Conservation (phyloP, 139 green algal species). For the Penium margaritaceum region DNA sequence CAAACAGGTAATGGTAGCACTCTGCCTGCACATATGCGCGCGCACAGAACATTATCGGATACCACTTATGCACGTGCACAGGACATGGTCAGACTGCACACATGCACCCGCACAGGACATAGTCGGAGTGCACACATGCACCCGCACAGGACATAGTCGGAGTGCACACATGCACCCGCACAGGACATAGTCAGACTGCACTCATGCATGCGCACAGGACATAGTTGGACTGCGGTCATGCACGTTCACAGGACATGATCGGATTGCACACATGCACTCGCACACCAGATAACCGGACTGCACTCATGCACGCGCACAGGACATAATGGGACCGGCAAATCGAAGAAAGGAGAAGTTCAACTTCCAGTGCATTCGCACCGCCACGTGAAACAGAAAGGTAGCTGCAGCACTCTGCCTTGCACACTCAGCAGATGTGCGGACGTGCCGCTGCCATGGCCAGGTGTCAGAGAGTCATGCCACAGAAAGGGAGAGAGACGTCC, state of each 20-base stretch:
- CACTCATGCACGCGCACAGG: too few species aligned
- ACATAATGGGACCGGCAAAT: neutral
- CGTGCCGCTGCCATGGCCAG: too few species aligned
- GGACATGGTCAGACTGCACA: neutral
- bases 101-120: neutral
- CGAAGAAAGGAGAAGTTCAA: too few species aligned
- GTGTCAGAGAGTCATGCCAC: too few species aligned
- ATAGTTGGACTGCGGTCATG: neutral
- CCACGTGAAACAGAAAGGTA: too few species aligned
- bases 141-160: neutral
- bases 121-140: neutral
- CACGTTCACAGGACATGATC: neutral
- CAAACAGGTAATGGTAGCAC: conserved; percentile 95
- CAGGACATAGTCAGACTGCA: neutral
- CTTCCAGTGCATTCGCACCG: too few species aligned
- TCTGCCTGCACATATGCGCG: neutral
- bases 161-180: neutral
- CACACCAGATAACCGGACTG: neutral
- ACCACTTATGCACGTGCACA: too few species aligned
- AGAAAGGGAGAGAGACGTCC: too few species aligned
- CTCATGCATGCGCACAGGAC: neutral
- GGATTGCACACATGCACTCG: neutral
- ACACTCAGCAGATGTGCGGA: too few species aligned
- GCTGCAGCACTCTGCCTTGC: too few species aligned
- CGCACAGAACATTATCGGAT: too few species aligned